Evolutionary conservation across 2,329 filamentous ascomycete species (phyloP).

Genomic region (Helminthosporium solani): DNA sequence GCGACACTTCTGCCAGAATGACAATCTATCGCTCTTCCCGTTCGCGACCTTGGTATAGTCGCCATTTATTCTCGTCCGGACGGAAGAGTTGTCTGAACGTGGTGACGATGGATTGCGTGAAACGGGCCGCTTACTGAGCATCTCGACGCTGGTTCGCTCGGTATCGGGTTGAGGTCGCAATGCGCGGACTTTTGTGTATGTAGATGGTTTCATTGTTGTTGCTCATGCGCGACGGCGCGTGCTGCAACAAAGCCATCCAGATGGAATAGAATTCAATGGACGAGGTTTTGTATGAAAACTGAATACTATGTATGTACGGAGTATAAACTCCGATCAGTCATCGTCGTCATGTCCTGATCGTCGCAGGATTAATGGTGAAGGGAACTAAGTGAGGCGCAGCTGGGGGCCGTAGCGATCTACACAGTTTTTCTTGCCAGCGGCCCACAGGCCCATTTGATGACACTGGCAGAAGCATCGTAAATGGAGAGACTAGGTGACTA

Average conservation of each 20-base stretch:
- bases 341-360: background rate
- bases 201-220: background rate
- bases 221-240: background rate
- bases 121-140: constrained; percentile 7
- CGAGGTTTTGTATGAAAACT: too few relatives aligned
- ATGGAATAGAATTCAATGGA: too few relatives aligned
- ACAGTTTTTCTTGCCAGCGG: too few relatives aligned
- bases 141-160: constrained; percentile 8
- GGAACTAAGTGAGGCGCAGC: constrained; percentile 20
- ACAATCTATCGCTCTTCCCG: constrained; percentile 2
- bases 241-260: too few relatives aligned
- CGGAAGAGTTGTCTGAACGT: background rate
- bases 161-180: constrained; percentile 1
- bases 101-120: background rate
- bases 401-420: background rate
- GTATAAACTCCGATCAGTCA: too few relatives aligned
- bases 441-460: too few relatives aligned
- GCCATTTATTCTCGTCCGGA: background rate
- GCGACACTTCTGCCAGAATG: constrained; percentile 12
- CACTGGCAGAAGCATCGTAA: too few relatives aligned
- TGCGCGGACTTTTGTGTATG: background rate
- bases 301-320: too few relatives aligned
- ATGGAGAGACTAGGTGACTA: too few relatives aligned
- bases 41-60: background rate
- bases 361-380: constrained; percentile 5